A percentile compares a stretch with the other conserved stretches of the same genome.
Evolutionary conservation across 1,139 yeast species (phyloP).

Genomic region (Candida glucosophila): DNA sequence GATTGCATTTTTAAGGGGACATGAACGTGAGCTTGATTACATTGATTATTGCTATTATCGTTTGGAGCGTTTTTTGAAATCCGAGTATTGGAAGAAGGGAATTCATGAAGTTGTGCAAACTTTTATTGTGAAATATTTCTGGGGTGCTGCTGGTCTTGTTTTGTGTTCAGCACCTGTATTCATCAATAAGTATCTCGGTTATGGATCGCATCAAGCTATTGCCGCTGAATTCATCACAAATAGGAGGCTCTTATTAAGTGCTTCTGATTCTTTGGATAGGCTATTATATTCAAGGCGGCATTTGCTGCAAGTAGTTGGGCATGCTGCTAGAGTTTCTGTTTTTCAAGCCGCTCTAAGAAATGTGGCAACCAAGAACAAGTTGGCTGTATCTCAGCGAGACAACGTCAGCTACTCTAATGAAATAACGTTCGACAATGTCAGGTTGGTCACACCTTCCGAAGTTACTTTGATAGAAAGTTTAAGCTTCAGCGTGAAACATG

Average conservation of each 20-base stretch:
- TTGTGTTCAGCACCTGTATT: conserved; percentile 88
- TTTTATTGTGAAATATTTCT: conserved; percentile 81
- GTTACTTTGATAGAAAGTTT: conserved; percentile 63
- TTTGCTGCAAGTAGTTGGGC: conserved; percentile 78
- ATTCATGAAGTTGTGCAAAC: conserved; percentile 71
- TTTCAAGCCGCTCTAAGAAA: conserved; percentile 59
- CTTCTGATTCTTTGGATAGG: conserved; percentile 84
- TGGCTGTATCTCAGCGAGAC: conserved; percentile 15
- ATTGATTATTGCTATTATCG: conserved; percentile 78
- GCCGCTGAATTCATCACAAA: conserved; percentile 85
- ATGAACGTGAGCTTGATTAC: conserved; percentile 66
- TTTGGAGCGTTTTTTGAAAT: conserved; percentile 67
- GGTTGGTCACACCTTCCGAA: conserved; percentile 77
- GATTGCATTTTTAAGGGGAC: conserved; percentile 80
- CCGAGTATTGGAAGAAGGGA: conserved; percentile 71
- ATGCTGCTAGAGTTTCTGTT: conserved; percentile 66
- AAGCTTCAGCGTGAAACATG: conserved; percentile 65
- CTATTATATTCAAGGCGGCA: conserved; percentile 80
- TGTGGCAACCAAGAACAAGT: conserved; percentile 15
- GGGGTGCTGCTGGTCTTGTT: conserved; percentile 93
- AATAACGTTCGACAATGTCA: conserved; percentile 64
- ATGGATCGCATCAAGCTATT: conserved; percentile 40
- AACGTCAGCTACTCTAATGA: conserved; percentile 41
- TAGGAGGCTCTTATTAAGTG: conserved; percentile 73
- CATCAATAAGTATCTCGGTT: conserved; percentile 49